Evolutionary conservation across 306 rosid species (phyloP), one percentile per base, ranked within the genome.

Genomic region (Vigna angularis): DNA sequence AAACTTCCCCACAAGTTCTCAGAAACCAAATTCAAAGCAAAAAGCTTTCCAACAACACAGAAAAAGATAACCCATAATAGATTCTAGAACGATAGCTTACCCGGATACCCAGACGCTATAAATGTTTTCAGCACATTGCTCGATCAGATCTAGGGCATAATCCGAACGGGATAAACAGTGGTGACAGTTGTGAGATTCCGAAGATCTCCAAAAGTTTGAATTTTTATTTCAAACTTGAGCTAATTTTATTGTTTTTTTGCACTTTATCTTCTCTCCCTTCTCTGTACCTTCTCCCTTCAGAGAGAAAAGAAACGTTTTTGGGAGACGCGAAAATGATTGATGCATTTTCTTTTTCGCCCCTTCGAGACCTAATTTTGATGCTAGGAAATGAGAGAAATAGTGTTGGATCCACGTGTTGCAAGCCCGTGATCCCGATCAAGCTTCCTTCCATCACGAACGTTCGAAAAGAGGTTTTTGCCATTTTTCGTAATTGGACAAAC

Each of bases 71-170:
- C 69, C 69, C 78, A 52, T 3, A 56, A 36, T 49, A 48, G 66
- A 83, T 17, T 8, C 5, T 48, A 9, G 70, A 32, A 74, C 2
- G 66, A 34, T 68, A 65, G 24, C 80, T 72, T 40, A 85, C 83
- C 80, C 40, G 64, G 8, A 63, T 13, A 62, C 20, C 58, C 48
- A 72, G 74, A n/a, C 51, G 51, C 76, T 20, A n/a, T 49, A 56
- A 86, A 62, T 7, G 24, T 42, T 62, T 58, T 70, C 63, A 68
- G 45, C 62, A 28, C 74, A 82, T 36, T 66, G 59, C 17, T 73
- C 66, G 80, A 83, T 83, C 85, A 85, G 90, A 89, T 87, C 93
- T 89, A 65, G 81, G 57, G 45, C 17, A 16, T 12, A 36, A 22
- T 17, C 40, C 9, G 17, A 58, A 76, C 57, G 85, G 10, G 76